Evolutionary conservation across 352 stramenopile species (phyloP), one percentile per base, ranked within the genome.

Genomic region (Pythium plurisporium): DNA sequence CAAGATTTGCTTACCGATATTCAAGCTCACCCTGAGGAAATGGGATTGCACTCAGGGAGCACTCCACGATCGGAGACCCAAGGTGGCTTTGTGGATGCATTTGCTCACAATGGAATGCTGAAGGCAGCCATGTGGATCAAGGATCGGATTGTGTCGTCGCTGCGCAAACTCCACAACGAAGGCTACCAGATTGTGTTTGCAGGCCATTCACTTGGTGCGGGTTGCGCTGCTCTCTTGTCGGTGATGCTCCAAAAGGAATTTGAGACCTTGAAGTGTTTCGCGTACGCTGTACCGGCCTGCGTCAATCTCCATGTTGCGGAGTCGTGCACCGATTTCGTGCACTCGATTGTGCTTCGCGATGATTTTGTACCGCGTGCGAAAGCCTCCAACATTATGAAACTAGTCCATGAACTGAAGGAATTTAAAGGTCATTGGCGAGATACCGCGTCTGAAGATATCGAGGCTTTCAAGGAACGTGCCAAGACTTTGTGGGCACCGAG

Each of bases 161-260:
- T 95, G 45, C 78, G 82, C 19, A 74, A 84, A 37, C 52, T 95
- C 0, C 74, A 93, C 52, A 66, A 74, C 9, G 76, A 90, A 72
- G 85, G 85, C 2, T 95, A 93, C 53, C 72, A 86, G 22, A 85
- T 95, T 51, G 80, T 91, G 0, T 82, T 95, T 40, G 77, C 82
- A 1, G 85, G 85, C 11, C 85, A 95, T 49, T 95, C 85, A 6
- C 70, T 95, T 19, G 85, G 85, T 34, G 85, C 76, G 43, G 85
- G 85, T 0, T 91, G 84, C 57, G 85, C 85, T 5, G 72, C 81
- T 11, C 59, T 95, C 25, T 56, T 95, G 20, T 81, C 85, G 1
- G 65, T 95, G 11, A 95, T 95, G 81, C 74, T 95, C 5, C 82
- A 93, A 42, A 88, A 90, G 50, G 83, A 93, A 57, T 95, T 95